A percentile compares a stretch with the other conserved stretches of the same genome.
Evolutionary conservation across 2,329 filamentous ascomycete species (phyloP).

Genomic region (Monilinia vaccinii-corymbosi): DNA sequence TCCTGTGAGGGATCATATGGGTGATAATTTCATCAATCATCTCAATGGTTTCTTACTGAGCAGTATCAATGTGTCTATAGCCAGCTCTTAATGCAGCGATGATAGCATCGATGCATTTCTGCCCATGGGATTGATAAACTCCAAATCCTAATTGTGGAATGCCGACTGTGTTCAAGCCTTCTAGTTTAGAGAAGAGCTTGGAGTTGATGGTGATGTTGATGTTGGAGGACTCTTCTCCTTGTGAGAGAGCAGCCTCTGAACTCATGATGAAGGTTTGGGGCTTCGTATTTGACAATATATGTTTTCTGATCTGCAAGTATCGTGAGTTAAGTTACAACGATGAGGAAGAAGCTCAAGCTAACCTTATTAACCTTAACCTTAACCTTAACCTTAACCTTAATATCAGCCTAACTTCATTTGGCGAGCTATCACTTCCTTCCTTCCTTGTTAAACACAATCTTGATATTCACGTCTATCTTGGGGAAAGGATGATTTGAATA

Average conservation of each 20-base stretch:
- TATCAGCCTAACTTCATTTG: too few species aligned
- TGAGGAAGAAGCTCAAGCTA: not conserved
- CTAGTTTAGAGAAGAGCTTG: not conserved
- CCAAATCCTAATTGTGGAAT: slow-evolving; percentile 10
- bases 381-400: too few species aligned
- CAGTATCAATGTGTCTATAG: slow-evolving; percentile 7
- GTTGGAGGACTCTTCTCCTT: not conserved
- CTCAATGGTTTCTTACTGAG: not conserved
- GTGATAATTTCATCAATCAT: not conserved
- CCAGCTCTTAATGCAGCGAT: not conserved
- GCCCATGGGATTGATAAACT: slow-evolving; percentile 5
- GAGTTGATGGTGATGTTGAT: not conserved
- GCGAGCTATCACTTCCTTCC: not conserved
- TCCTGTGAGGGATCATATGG: not conserved
- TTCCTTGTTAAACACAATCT: too few species aligned
- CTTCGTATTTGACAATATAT: too few species aligned
- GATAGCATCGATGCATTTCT: slow-evolving; percentile 5
- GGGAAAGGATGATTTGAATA: too few species aligned
- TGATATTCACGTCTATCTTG: too few species aligned
- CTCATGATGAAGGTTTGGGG: not conserved
- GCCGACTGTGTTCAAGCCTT: not conserved
- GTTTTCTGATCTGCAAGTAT: not conserved
- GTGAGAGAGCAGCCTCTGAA: not conserved
- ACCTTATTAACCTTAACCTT: too few species aligned
- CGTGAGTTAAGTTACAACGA: not conserved